Evolutionary conservation across 2,329 filamentous ascomycete species (phyloP).

Genomic region (Fusarium guadeloupense): DNA sequence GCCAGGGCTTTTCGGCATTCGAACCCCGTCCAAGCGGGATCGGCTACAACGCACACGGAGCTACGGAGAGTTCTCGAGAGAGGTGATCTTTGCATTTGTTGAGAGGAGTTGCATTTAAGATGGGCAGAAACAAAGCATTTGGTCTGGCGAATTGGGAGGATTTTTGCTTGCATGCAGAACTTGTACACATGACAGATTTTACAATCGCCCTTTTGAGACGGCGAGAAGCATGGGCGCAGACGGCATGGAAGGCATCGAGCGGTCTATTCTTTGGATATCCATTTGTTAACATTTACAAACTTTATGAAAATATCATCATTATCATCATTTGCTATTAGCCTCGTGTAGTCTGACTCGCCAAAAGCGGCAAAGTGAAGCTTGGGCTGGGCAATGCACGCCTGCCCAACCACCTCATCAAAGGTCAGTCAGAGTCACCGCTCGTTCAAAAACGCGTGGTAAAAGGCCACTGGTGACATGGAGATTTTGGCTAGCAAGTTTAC

Average conservation of each 20-base stretch:
- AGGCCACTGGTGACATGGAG: conserved; percentile 2
- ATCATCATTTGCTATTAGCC: neutral
- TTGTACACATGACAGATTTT: conserved; percentile 26
- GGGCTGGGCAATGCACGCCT: conserved; percentile 33
- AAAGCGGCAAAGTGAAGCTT: conserved; percentile 21
- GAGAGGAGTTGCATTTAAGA: conserved; percentile 22
- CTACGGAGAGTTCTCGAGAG: conserved; percentile 23
- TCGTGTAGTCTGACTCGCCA: conserved; percentile 5
- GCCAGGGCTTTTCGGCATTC: conserved; percentile 18
- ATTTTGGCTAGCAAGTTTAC: conserved; percentile 11
- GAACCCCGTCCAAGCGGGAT: conserved; percentile 25
- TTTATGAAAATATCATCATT: conserved; percentile 14
- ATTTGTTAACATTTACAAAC: conserved; percentile 35
- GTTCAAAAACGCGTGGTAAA: conserved; percentile 15
- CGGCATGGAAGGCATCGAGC: conserved; percentile 24
- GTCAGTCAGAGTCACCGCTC: conserved; percentile 13
- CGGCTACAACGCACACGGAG: conserved; percentile 4
- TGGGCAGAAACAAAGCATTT: conserved; percentile 14
- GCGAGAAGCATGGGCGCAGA: conserved; percentile 29
- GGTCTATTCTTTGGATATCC: conserved; percentile 39
- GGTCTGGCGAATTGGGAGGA: conserved; percentile 13
- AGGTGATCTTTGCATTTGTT: conserved; percentile 34
- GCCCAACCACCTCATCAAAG: conserved; percentile 34
- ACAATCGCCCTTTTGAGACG: conserved; percentile 13
- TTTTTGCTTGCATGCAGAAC: conserved; percentile 7